A percentile compares a stretch with the other conserved stretches of the same genome.
Evolutionary conservation across 2,329 filamentous ascomycete species (phyloP).

Genomic region (Fusarium camptoceras): DNA sequence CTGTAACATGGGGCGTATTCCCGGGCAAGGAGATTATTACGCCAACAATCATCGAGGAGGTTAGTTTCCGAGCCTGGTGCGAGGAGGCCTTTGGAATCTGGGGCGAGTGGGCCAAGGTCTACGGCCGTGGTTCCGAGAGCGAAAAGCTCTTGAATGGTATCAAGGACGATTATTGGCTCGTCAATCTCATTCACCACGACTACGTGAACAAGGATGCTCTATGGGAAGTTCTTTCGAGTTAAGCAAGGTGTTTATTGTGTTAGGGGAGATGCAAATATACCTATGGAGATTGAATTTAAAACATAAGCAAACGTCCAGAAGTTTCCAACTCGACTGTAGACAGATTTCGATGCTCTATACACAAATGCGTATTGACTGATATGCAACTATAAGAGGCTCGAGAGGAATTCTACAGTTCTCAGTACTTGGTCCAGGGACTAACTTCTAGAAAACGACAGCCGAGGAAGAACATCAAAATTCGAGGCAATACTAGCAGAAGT

Average conservation of each 20-base stretch:
- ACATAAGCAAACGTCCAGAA: neutral
- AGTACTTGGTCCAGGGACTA: neutral
- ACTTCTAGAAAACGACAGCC: neutral
- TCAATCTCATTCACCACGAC: conserved; percentile 89
- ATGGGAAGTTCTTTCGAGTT: conserved; percentile 73
- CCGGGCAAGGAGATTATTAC: conserved; percentile 95
- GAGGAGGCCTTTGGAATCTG: conserved; percentile 98
- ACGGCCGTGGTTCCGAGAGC: conserved; percentile 78
- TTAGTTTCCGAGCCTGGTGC: conserved; percentile 92
- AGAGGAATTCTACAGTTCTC: neutral
- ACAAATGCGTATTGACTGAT: neutral
- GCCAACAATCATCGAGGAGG: conserved; percentile 95
- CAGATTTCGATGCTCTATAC: neutral
- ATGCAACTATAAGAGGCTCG: neutral
- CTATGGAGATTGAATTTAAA: conserved; percentile 16
- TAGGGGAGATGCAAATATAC: conserved; percentile 49
- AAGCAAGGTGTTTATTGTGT: conserved; percentile 24
- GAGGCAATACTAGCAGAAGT: neutral
- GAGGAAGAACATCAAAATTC: neutral
- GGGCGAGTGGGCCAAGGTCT: conserved; percentile 92
- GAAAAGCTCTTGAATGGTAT: conserved; percentile 76
- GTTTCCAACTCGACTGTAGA: neutral
- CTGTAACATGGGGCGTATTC: conserved; percentile 97
- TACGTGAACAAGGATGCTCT: conserved; percentile 77
- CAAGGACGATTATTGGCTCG: conserved; percentile 82